Evolutionary conservation across 192 early-diverging fungal genomes (phyloP).

Genomic region (Backusella circina): DNA sequence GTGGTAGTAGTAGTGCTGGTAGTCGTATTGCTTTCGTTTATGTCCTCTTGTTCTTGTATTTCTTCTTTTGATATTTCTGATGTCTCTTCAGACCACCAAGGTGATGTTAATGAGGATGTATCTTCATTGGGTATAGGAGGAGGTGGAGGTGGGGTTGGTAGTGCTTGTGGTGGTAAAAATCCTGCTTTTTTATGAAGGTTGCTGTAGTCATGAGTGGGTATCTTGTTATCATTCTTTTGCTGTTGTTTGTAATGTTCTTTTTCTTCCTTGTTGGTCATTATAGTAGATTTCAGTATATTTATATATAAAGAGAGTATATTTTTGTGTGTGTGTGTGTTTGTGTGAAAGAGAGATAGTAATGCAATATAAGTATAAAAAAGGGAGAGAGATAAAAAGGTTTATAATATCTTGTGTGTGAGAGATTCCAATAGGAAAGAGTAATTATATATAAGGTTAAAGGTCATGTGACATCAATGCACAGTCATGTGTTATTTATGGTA

Average conservation of each 20-base stretch:
- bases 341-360: background rate
- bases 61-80: background rate
- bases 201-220: background rate
- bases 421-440: background rate
- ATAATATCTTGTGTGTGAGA: background rate
- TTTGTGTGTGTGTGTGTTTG: too few species aligned
- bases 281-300: background rate
- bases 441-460: background rate
- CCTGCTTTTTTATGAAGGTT: background rate
- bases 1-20: background rate
- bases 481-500: background rate
- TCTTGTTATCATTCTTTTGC: background rate
- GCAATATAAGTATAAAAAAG: background rate
- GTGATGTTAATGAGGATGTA: conserved; percentile 13
- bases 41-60: background rate
- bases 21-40: background rate
- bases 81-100: conserved; percentile 26
- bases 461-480: conserved; percentile 1
- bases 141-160: conserved; percentile 5
- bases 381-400: background rate
- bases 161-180: conserved; percentile 9
- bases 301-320: background rate
- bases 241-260: background rate
- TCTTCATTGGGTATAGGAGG: conserved; percentile 16
- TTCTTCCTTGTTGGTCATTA: background rate